Base-by-base conservation (phyloP, 2,329 filamentous ascomycete species). In the Atkinsonella hypoxylon region DNA sequence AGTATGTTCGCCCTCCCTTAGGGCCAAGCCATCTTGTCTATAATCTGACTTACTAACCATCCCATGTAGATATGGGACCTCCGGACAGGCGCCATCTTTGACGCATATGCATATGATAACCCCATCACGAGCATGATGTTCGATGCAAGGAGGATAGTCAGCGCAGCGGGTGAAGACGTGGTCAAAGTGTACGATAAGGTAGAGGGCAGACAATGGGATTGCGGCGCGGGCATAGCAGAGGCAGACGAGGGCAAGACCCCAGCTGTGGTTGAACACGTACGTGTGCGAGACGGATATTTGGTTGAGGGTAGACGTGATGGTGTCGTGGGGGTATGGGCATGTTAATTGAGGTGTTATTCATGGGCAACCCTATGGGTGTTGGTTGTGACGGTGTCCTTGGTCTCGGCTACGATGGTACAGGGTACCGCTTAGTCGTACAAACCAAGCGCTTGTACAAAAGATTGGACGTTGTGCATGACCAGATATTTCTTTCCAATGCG, bases 141-240 rank as follows among this genome's bases (percentile, higher is more conserved):
- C 65, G 93, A 98, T 67, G 72, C 81, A 13, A 83, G 90, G 48
- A 82, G 90, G 47, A 98, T 98, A 58, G 89, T 93, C 34, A 81
- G 86, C 48, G 91, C 93, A 2, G 89, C 89, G 0, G 87, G 90
- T 41, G 93, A 97, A 67, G 83, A 89, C 61, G 89, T 97, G 22
- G 90, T 93, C 59, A 98, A 98, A 71, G 86, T 98, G 53, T 98
- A 97, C 70, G 93, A 98, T 71, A 97, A 97, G 76, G 84, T 89
- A 3, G 93, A 98, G 64, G 89, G 89, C 40, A 76, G 88, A 54
- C 93, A 97, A 67, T 98, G 93, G 93, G 89, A 95, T 66, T 96
- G 90, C 67, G 93, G 93, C 49, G 83, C 89, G 2, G 91, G 90
- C 36, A 81, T 86, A 45, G 77, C 75, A 3, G 83, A 83, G 53